Evolutionary conservation across 768 basidiomycete species (phyloP).

Genomic region (Termitomyces eurrhizus): DNA sequence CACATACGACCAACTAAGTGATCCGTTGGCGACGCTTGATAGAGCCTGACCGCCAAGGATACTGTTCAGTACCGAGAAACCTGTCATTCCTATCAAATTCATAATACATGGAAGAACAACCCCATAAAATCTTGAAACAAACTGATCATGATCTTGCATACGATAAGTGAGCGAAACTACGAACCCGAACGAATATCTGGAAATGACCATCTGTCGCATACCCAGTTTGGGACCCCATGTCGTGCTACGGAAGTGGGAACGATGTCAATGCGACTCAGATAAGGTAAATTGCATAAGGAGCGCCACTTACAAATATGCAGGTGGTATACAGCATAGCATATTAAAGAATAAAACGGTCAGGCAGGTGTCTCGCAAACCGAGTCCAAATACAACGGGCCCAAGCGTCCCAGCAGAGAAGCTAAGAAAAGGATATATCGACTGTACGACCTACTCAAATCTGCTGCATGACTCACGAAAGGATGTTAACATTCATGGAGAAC

Average conservation of each 20-base stretch:
- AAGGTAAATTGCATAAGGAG: neutral
- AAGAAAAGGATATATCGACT: neutral
- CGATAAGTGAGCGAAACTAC: conserved; percentile 1
- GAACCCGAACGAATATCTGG: conserved; percentile 39
- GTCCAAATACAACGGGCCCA: conserved; percentile 55
- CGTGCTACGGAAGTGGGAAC: conserved; percentile 21
- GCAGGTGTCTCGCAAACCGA: conserved; percentile 60
- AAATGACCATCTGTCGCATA: conserved; percentile 81
- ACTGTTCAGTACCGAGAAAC: conserved; percentile 68
- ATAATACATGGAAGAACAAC: conserved; percentile 56
- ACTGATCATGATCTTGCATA: conserved; percentile 9
- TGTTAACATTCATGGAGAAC: conserved; percentile 72
- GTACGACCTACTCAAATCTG: neutral
- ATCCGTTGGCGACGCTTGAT: conserved; percentile 35
- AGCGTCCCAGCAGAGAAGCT: conserved; percentile 69
- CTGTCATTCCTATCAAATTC: conserved; percentile 60
- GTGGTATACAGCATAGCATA: conserved; percentile 51
- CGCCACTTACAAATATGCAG: conserved; percentile 53
- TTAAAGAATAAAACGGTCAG: conserved; percentile 69
- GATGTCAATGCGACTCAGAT: neutral
- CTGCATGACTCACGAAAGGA: conserved; percentile 41
- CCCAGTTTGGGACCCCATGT: conserved; percentile 86
- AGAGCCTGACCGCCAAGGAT: conserved; percentile 65
- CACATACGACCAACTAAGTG: conserved; percentile 41
- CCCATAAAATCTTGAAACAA: conserved; percentile 49